A percentile compares a stretch with the other conserved stretches of the same genome.
Conservation (phyloP, 192 early-diverging fungal species). For the Gamsiella multidivaricata region DNA sequence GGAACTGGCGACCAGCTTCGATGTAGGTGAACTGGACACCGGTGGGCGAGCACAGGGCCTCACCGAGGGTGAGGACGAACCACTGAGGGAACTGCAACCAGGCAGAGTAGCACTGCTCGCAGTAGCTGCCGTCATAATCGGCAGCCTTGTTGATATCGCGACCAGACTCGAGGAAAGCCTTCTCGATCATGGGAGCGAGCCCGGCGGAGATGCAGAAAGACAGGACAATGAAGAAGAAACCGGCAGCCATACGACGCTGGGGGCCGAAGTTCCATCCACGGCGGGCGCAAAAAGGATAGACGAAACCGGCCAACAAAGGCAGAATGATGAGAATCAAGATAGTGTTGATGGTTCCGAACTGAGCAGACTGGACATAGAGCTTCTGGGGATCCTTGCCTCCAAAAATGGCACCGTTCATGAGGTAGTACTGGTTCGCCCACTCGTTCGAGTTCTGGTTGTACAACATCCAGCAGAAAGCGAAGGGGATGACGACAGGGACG, state of each 20-base stretch:
- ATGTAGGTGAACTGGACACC: conserved; percentile 74
- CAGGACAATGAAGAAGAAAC: conserved; percentile 62
- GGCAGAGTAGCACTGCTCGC: conserved; percentile 38
- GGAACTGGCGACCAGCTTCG: conserved; percentile 70
- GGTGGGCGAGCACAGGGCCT: conserved; percentile 66
- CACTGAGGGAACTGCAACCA: conserved; percentile 59
- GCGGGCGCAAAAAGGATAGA: conserved; percentile 66
- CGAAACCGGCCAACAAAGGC: conserved; percentile 58
- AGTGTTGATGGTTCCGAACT: conserved; percentile 55
- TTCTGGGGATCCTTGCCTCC: conserved; percentile 11
- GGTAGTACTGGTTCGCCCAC: conserved; percentile 53
- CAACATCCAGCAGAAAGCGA: conserved; percentile 54
- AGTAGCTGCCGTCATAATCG: conserved; percentile 27
- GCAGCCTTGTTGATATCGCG: not conserved
- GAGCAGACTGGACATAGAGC: conserved; percentile 25
- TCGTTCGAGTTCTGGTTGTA: conserved; percentile 57
- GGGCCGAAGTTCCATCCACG: conserved; percentile 53
- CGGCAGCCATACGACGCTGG: conserved; percentile 66
- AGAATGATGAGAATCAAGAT: conserved; percentile 64
- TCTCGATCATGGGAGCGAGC: conserved; percentile 30
- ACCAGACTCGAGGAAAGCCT: conserved; percentile 10
- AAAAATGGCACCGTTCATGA: conserved; percentile 47
- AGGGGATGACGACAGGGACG: conserved; percentile 39
- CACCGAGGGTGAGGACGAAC: conserved; percentile 66
- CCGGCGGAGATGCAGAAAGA: conserved; percentile 55